phyloP scores from a whole-genome alignment of 2,329 filamentous ascomycete species.

The Cladosporium sp. region DNA sequence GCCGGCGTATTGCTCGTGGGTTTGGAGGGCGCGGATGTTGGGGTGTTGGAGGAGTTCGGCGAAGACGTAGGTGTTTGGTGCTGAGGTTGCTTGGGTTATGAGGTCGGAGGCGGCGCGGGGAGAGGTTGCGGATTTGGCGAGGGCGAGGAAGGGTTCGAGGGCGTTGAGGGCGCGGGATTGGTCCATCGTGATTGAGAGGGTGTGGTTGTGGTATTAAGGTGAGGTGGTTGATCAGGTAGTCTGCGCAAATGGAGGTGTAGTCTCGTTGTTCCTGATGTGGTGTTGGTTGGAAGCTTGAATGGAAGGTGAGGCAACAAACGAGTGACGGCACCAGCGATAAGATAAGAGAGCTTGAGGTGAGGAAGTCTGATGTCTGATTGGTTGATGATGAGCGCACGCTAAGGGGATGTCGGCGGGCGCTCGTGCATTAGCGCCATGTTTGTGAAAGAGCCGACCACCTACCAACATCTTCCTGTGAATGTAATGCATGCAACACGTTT shows the following conservation, averaged over 20 bases:
- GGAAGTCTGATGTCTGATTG: too few relatives aligned
- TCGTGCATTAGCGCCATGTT: too few relatives aligned
- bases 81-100: conserved; percentile 81
- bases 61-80: conserved; percentile 86
- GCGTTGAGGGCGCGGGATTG: conserved; percentile 60
- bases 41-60: conserved; percentile 81
- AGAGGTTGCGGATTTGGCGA: conserved; percentile 79
- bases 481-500: too few relatives aligned
- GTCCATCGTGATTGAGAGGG: conserved; percentile 54
- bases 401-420: too few relatives aligned
- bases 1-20: conserved; percentile 56
- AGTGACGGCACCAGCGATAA: neutral
- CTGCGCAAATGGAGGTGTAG: neutral
- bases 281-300: neutral
- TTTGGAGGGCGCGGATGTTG: conserved; percentile 67
- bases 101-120: conserved; percentile 81
- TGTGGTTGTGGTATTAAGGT: neutral
- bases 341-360: neutral
- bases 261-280: neutral
- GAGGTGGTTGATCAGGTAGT: neutral
- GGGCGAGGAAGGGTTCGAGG: conserved; percentile 78
- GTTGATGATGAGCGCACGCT: too few relatives aligned
- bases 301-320: neutral
- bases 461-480: too few relatives aligned
- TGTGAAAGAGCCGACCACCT: too few relatives aligned